phyloP scores from a whole-genome alignment of 2,329 filamentous ascomycete genomes.

The Cercospora brassicicola region DNA sequence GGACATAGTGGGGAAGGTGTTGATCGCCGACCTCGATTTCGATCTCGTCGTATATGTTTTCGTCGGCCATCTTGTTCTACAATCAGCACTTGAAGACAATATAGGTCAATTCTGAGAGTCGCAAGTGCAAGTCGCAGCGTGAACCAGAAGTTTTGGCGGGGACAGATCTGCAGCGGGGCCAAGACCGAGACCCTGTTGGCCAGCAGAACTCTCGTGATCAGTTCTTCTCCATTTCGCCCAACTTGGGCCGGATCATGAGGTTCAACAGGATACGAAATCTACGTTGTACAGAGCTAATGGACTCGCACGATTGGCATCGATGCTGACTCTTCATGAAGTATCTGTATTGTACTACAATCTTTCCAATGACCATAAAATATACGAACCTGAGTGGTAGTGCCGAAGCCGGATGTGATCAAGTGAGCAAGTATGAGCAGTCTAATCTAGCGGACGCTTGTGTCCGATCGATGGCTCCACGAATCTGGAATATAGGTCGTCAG shows the following conservation, averaged over 20 bases:
- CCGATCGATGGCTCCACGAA: neutral
- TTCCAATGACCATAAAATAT: neutral
- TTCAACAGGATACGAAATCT: neutral
- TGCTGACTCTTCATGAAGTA: neutral
- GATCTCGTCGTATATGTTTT: slow-evolving; percentile 85
- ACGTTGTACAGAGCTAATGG: neutral
- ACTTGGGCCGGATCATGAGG: neutral
- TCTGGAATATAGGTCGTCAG: neutral
- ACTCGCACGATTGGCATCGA: neutral
- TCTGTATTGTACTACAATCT: neutral
- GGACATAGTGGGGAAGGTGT: neutral
- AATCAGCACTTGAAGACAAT: neutral
- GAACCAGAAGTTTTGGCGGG: neutral
- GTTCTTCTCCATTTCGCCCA: no score
- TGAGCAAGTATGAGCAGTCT: no score
- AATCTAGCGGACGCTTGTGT: neutral
- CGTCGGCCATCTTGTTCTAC: slow-evolving; percentile 27
- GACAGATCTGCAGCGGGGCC: neutral
- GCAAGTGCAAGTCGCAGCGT: neutral
- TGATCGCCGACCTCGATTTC: slow-evolving; percentile 70
- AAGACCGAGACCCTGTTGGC: neutral
- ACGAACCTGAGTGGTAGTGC: no score
- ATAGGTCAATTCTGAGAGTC: neutral
- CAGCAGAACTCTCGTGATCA: no score
- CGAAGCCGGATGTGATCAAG: neutral